These are phyloP conservation scores for Fusarium albidum DNA, from an alignment of 2,329 filamentous ascomycete genomes.

Conservation along the genomic window DNA sequence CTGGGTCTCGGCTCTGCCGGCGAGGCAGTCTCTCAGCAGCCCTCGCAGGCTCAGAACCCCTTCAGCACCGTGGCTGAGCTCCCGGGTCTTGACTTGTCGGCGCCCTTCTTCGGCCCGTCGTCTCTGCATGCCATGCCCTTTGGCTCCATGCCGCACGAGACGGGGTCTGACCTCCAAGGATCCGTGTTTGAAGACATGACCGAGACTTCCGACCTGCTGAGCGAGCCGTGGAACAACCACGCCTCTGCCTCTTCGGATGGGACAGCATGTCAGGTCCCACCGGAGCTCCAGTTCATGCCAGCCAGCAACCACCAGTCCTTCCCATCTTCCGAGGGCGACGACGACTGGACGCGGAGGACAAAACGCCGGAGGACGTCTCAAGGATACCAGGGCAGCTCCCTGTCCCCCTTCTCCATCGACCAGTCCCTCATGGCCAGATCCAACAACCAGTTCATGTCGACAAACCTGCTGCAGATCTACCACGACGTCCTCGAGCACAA, in stretches of 20 bases:
- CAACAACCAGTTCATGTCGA: constrained; percentile 36
- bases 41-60: not conserved
- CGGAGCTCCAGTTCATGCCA: constrained; percentile 9
- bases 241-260: constrained; percentile 6
- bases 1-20: not conserved
- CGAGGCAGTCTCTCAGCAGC: not conserved
- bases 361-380: constrained; percentile 30
- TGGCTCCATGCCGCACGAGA: not conserved
- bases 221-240: not conserved
- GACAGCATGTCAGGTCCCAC: not conserved
- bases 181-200: constrained; percentile 5
- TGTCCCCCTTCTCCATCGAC: constrained; percentile 35
- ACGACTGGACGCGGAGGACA: not conserved
- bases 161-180: not conserved
- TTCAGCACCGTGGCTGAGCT: not conserved
- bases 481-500: constrained; percentile 39
- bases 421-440: constrained; percentile 37
- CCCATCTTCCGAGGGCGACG: not conserved
- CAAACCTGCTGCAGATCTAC: constrained; percentile 36
- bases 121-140: not conserved
- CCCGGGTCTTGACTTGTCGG: not conserved
- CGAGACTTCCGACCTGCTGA: not conserved
- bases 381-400: constrained; percentile 13
- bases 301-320: constrained; percentile 1
- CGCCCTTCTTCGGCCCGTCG: not conserved